phyloP scores from a whole-genome alignment of 2,329 filamentous ascomycete genomes.

The Neopestalotiopsis rosae region DNA sequence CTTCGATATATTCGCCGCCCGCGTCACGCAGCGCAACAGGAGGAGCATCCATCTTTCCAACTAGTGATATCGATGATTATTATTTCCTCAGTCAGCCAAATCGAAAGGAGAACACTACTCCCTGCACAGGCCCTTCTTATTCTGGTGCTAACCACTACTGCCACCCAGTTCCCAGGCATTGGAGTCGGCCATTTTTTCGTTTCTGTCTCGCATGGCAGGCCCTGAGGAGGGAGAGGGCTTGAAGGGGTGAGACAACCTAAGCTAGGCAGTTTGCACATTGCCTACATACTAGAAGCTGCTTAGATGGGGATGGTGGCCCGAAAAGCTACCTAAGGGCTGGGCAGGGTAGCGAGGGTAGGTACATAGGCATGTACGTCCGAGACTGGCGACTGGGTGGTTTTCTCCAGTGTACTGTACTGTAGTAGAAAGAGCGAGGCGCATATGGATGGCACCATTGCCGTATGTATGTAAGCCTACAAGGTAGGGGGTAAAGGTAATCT shows the following conservation, averaged over 20 bases:
- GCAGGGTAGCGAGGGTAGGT: conserved; percentile 10
- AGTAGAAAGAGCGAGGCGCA: not conserved
- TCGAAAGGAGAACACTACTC: not conserved
- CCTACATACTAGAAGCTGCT: not conserved
- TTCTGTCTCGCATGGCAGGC: not conserved
- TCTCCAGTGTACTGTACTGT: conserved; percentile 7
- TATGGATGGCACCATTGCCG: not conserved
- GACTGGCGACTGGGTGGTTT: conserved; percentile 11
- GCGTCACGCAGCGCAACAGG: not conserved
- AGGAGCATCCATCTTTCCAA: not conserved
- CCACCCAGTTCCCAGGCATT: too few relatives aligned
- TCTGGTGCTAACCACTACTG: too few relatives aligned
- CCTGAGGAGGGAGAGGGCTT: not conserved
- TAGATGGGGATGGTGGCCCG: conserved; percentile 15
- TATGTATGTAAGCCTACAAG: not conserved
- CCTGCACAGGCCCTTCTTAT: too few relatives aligned
- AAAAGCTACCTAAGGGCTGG: conserved; percentile 21
- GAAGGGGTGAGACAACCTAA: not conserved
- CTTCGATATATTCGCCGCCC: not conserved
- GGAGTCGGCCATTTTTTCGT: too few relatives aligned
- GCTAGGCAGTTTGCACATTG: not conserved
- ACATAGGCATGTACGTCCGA: conserved; percentile 1
- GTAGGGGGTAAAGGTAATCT: too few relatives aligned
- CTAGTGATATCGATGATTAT: not conserved
- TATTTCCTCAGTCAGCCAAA: not conserved